These are phyloP conservation scores for Glutinoglossum americanum DNA, from an alignment of 495 filamentous ascomycete genomes.

Conservation along the genomic window DNA sequence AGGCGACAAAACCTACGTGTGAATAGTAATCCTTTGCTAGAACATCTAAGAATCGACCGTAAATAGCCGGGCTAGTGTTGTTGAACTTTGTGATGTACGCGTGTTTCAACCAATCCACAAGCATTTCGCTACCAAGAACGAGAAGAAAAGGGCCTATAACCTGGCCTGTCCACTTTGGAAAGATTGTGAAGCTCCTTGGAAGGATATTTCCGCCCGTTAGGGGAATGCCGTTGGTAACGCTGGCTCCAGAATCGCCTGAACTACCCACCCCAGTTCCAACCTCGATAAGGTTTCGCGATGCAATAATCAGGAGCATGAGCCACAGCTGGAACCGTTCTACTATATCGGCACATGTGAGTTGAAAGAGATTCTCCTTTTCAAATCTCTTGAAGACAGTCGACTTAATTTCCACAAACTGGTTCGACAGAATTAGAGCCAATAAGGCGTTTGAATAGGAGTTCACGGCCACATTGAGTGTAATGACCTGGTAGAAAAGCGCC, in stretches of 20 bases:
- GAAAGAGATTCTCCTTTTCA: constrained; percentile 93
- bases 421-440: constrained; percentile 73
- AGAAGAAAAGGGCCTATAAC: constrained; percentile 80
- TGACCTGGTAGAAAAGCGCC: constrained; percentile 86
- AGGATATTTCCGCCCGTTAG: constrained; percentile 40
- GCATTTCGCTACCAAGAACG: constrained; percentile 85
- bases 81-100: constrained; percentile 98
- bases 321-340: constrained; percentile 96
- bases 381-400: constrained; percentile 93
- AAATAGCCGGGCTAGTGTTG: constrained; percentile 75
- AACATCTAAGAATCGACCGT: constrained; percentile 73
- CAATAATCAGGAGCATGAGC: constrained; percentile 92
- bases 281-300: constrained; percentile 84
- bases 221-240: constrained; percentile 23
- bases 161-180: constrained; percentile 74
- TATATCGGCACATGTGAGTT: constrained; percentile 86
- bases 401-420: constrained; percentile 98
- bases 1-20: constrained; percentile 31
- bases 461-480: constrained; percentile 91
- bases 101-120: constrained; percentile 95
- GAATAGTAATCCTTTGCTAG: constrained; percentile 96
- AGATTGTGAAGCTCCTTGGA: constrained; percentile 67
- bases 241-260: constrained; percentile 16
- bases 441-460: constrained; percentile 97
- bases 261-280: constrained; percentile 35